Conservation (phyloP, 441 rosid genomes). For the Raphanus hybrid region DNA sequence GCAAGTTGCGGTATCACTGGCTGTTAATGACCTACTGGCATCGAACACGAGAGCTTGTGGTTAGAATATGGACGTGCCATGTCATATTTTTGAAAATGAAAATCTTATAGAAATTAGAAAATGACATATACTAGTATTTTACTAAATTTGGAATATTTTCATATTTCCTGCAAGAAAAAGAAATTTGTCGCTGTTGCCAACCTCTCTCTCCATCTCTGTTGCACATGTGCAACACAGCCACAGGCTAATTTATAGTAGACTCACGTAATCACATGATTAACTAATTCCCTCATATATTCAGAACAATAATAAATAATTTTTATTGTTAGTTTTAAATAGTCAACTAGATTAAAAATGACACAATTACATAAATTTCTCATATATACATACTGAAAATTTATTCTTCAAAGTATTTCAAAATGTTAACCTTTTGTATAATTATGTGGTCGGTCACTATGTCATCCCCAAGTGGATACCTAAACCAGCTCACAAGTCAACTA, state of each 20-base stretch:
- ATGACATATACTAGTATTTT: conserved; percentile 24
- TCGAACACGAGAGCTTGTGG: neutral
- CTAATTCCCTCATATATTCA: neutral
- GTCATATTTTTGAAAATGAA: neutral
- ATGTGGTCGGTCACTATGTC: neutral
- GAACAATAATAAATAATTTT: neutral
- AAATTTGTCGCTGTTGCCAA: conserved; percentile 37
- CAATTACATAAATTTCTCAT: neutral
- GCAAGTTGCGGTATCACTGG: neutral
- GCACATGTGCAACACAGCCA: conserved; percentile 38
- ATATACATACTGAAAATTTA: neutral
- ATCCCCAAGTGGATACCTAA: neutral
- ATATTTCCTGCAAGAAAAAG: neutral
- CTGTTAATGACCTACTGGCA: neutral
- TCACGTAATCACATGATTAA: neutral
- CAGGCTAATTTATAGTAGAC: conserved; percentile 17
- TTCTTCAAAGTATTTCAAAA: neutral
- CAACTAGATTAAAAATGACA: neutral
- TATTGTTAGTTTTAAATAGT: neutral
- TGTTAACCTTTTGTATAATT: neutral
- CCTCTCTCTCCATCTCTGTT: conserved; percentile 26
- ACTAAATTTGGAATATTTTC: conserved; percentile 25
- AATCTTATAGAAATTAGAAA: neutral
- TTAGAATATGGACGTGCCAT: conserved; percentile 5
- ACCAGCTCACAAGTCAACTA: neutral